Evolutionary conservation across 805 yeast genomes (phyloP).

Genomic region (Metschnikowia gruessii): DNA sequence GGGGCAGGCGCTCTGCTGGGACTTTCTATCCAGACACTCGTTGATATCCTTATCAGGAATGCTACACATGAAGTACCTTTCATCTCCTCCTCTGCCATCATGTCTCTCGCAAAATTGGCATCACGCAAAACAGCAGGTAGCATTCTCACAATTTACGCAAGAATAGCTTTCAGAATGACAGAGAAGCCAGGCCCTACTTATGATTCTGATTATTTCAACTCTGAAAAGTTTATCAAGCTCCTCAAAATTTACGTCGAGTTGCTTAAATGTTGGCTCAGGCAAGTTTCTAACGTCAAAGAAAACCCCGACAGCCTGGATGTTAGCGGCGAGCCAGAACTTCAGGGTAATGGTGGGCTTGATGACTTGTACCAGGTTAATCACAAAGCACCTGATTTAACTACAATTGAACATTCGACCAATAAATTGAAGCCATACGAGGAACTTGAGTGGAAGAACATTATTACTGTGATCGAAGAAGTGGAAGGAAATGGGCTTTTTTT

Average conservation of each 20-base stretch:
- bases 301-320: slow-evolving; percentile 20
- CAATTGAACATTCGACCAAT: slow-evolving; percentile 14
- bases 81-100: slow-evolving; percentile 63
- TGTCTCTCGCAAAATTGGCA: slow-evolving; percentile 64
- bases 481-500: slow-evolving; percentile 95
- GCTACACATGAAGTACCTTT: slow-evolving; percentile 62
- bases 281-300: slow-evolving; percentile 41
- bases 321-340: slow-evolving; percentile 28
- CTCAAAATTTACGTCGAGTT: slow-evolving; percentile 75
- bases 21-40: slow-evolving; percentile 57
- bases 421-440: slow-evolving; percentile 48
- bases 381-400: slow-evolving; percentile 35
- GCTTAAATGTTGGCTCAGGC: slow-evolving; percentile 76
- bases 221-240: slow-evolving; percentile 57
- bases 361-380: slow-evolving; percentile 46
- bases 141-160: slow-evolving; percentile 71
- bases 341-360: slow-evolving; percentile 39
- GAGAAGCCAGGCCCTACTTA: slow-evolving; percentile 61
- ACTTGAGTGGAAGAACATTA: slow-evolving; percentile 71
- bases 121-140: slow-evolving; percentile 65
- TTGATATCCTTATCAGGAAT: slow-evolving; percentile 77
- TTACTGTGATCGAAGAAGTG: slow-evolving; percentile 87
- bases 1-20: slow-evolving; percentile 45
- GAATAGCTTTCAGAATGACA: slow-evolving; percentile 74
- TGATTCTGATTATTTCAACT: slow-evolving; percentile 56